Base-by-base conservation (phyloP, 1,284 basidiomycete species). In the Apiotrichum mycotoxinovorans region DNA sequence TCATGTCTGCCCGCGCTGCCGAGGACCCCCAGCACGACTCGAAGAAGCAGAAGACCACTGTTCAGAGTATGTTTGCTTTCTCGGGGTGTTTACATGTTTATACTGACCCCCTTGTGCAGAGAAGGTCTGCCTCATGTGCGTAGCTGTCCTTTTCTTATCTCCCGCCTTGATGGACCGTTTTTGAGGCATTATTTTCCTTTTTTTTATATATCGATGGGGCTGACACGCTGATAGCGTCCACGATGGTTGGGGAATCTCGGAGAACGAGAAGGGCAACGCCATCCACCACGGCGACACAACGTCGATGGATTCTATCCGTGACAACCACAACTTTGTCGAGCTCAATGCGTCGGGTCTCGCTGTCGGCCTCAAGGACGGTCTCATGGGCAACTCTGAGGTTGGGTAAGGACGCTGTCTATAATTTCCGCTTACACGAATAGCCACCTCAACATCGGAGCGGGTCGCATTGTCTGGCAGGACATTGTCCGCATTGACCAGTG, bases 351-450 rank as follows among this genome's bases (percentile, higher is more conserved):
- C 91, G 65, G 91, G 91, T 18, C 80, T 88, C 18, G 87, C 91
- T 4, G 91, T 94, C 18, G 91, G 91, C 1, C 81, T 95, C 52
- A 89, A 81, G 71, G 91, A 94, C 48, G 91, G 91, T 0, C 83
- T 95, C 48, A 95, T 95, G 91, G 91, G 91, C 23, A 94, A 95
- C 80, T 93, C 90, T 8, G 91, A 94, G 79, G 91, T 94, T 62
- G 91, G 91, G 89, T 91, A 68, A 62, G 77, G 22, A 34, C 45
- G 33, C 30, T 23, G 53, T 30, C 12, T 30, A 5, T 30, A 12
- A n/a, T n/a, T n/a, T n/a, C 30, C 12, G 30, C 30, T 30, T 30
- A 30, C 30, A 30, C 30, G 30, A 5, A 30, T 30, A 93, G 91
- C 20, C 91, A 94, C 73, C 79, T 94, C 60, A 95, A 95, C 78